These are phyloP conservation scores for Yamadazyma oceani DNA, from an alignment of 1,139 yeast genomes.

Conservation along the genomic window DNA sequence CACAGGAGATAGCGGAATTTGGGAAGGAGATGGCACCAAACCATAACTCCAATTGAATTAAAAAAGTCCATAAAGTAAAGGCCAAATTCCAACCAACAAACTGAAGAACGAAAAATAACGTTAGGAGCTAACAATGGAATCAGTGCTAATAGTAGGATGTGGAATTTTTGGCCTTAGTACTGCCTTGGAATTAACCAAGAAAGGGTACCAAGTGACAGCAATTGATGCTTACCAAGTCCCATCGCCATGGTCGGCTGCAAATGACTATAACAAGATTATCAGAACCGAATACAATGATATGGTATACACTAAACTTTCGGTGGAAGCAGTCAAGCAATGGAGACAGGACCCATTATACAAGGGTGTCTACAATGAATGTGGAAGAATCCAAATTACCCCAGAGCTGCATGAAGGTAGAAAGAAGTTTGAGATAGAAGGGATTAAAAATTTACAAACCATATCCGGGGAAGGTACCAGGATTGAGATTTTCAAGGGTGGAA, in stretches of 20 bases:
- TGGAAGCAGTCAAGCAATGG: slow-evolving; percentile 44
- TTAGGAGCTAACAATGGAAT: slow-evolving; percentile 10
- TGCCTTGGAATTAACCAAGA: slow-evolving; percentile 18
- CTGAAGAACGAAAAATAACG: background rate
- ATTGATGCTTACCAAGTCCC: slow-evolving; percentile 44
- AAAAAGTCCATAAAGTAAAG: no score
- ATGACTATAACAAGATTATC: slow-evolving; percentile 49
- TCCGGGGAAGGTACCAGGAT: slow-evolving; percentile 27
- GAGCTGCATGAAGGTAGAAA: slow-evolving; percentile 22
- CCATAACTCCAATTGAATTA: background rate
- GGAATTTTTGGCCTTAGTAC: slow-evolving; percentile 23
- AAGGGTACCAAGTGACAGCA: slow-evolving; percentile 17
- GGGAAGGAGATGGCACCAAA: no score
- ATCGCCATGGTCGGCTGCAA: slow-evolving; percentile 50
- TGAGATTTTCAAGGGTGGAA: slow-evolving; percentile 24
- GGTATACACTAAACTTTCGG: slow-evolving; percentile 35
- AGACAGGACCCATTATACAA: slow-evolving; percentile 30
- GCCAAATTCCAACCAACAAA: no score
- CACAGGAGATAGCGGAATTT: no score
- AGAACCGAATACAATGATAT: slow-evolving; percentile 40
- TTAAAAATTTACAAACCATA: slow-evolving; percentile 26
- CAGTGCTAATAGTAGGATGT: slow-evolving; percentile 22
- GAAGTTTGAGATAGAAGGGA: slow-evolving; percentile 31
- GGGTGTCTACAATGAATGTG: slow-evolving; percentile 34
- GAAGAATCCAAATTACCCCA: slow-evolving; percentile 25